A percentile compares a stretch with the other conserved stretches of the same genome.
These are phyloP conservation scores for Vitis hybrid DNA, from an alignment of 177 flowering plant genomes.

Conservation along the genomic window DNA sequence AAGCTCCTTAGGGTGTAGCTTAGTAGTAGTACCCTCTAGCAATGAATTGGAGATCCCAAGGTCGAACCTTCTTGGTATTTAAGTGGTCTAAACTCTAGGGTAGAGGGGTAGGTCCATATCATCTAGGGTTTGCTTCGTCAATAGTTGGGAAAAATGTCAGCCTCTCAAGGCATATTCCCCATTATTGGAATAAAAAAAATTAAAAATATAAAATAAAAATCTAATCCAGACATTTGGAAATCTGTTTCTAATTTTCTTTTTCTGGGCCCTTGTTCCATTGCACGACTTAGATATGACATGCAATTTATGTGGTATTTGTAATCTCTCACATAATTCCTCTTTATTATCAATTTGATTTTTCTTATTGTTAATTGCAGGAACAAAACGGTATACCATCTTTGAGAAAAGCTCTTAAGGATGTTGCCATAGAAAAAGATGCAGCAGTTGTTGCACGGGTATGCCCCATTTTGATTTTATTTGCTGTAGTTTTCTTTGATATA, in stretches of 20 bases:
- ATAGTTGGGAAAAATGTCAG: neutral
- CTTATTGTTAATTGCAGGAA: slow-evolving; percentile 47
- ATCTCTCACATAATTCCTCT: neutral
- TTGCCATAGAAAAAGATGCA: slow-evolving; percentile 96
- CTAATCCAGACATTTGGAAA: neutral
- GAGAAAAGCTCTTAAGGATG: slow-evolving; percentile 91
- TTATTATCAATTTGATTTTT: neutral
- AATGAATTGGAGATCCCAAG: too few species aligned
- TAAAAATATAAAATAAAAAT: neutral
- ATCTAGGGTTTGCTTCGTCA: neutral
- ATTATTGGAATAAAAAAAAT: neutral
- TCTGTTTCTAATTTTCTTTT: neutral
- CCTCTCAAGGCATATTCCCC: neutral
- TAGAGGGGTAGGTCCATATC: neutral
- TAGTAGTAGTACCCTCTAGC: too few species aligned
- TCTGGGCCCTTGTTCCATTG: neutral
- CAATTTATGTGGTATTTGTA: neutral
- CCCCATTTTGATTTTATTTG: neutral
- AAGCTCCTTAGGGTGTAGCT: too few species aligned
- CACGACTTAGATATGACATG: neutral
- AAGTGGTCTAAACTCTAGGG: too few species aligned
- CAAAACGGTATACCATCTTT: slow-evolving; percentile 69
- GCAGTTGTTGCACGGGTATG: slow-evolving; percentile 87
- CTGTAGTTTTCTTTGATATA: neutral
- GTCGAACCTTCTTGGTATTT: too few species aligned